Evolutionary conservation across 2,329 filamentous ascomycete species (phyloP).

Genomic region (Zasmidium angulare): DNA sequence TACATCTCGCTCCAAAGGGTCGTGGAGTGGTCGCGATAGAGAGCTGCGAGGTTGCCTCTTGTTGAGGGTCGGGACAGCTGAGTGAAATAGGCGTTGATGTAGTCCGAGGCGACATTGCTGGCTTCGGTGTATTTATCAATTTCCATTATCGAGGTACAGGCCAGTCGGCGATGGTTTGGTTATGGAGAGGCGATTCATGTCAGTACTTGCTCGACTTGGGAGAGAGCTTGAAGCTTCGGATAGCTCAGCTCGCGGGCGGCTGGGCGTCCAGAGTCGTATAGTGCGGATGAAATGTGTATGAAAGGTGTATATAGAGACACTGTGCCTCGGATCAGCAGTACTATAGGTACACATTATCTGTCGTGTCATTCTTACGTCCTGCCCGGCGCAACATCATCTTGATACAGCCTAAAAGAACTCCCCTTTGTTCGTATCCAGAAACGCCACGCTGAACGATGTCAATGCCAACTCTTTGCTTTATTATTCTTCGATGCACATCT

Average conservation of each 20-base stretch:
- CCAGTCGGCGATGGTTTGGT: background rate
- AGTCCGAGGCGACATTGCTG: background rate
- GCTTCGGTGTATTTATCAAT: background rate
- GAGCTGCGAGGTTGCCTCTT: background rate
- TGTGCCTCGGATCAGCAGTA: background rate
- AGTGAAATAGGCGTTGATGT: background rate
- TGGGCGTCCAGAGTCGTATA: too few relatives aligned
- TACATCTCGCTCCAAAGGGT: background rate
- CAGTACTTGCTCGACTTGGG: background rate
- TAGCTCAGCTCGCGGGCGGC: too few relatives aligned
- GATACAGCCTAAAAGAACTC: background rate
- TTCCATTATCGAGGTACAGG: background rate
- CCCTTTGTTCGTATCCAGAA: background rate
- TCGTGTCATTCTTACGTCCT: too few relatives aligned
- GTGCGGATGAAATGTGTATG: too few relatives aligned
- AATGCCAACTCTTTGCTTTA: background rate
- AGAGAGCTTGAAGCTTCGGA: too few relatives aligned
- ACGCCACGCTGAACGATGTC: background rate
- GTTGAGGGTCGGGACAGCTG: background rate
- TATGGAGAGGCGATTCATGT: background rate
- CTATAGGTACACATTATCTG: too few relatives aligned
- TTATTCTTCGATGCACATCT: slow-evolving; percentile 26
- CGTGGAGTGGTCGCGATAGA: background rate
- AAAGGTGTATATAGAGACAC: too few relatives aligned
- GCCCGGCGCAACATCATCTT: background rate